Evolutionary conservation across 1,139 yeast species (phyloP), one percentile per base, ranked within the genome.

Genomic region (Protomyces macrosporus): DNA sequence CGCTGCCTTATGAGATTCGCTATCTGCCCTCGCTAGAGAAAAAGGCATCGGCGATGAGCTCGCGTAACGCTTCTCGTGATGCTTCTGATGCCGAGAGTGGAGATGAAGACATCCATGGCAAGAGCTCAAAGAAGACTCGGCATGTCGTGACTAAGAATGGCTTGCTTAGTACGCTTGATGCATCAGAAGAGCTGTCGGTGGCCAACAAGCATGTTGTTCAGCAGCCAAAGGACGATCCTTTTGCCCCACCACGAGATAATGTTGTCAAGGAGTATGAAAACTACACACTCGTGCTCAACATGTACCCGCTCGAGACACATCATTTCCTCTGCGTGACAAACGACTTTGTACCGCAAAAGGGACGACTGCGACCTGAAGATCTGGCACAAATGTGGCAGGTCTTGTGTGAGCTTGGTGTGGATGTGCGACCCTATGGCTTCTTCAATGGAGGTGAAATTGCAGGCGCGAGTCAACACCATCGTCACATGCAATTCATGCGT

Each of bases 271-370:
- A 58, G 45, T 23, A 51, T 34, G 53, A 34, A 1, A 52, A 58
- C 36, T 52, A 58, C 52, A 58, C 62, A 3, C 34, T 45, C 7
- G 62, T 58, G 12, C 55, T 58, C 45, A 58, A 58, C 56, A 52
- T 51, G 36, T 58, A 58, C 33, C 53, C 62, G 6, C 56, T 58
- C 35, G 62, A 58, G 37, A 10, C n/a, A 16, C 51, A 34, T 3
- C 62, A 58, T 16, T 58, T 58, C 36, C 56, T 58, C 34, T 48
- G 53, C 23, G 62, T 58, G 35, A 58, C 62, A n/a, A 58, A 58
- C 34, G 62, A 51, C 34, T 58, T 52, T 42, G 33, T 51, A 10
- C 56, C 56, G 32, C 62, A 58, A 51, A 33, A 40, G 32, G 62
- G 62, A 16, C 52, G 7, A 40, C 39, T 58, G 34, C 62, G 62